These are phyloP conservation scores for Flaveria ramosissima DNA, from an alignment of 129 eudicot genomes.

Conservation along the genomic window DNA sequence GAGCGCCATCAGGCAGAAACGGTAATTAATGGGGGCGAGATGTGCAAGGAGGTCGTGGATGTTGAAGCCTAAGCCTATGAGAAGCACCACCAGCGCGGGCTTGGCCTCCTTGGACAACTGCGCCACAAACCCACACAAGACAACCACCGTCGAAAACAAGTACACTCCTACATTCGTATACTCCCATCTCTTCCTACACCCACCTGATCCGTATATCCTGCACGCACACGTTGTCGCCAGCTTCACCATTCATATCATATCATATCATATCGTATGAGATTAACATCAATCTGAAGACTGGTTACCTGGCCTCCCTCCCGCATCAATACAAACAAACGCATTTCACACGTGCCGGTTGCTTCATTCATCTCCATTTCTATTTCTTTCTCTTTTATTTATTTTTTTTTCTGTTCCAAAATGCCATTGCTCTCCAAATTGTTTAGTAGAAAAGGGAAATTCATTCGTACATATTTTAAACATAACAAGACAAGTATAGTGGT, in stretches of 20 bases:
- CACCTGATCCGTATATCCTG: slow-evolving; percentile 71
- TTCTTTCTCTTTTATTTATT: too few species aligned
- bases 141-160: slow-evolving; percentile 61
- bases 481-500: too few species aligned
- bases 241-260: slow-evolving; percentile 61
- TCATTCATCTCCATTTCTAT: too few species aligned
- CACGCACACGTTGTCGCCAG: slow-evolving; percentile 73
- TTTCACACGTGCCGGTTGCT: too few species aligned
- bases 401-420: too few species aligned
- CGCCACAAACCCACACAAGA: slow-evolving; percentile 59
- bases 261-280: too few species aligned
- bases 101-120: slow-evolving; percentile 68
- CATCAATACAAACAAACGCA: too few species aligned
- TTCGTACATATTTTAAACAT: too few species aligned
- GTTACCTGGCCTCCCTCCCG: too few species aligned
- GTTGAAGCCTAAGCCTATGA: slow-evolving; percentile 61
- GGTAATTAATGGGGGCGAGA: slow-evolving; percentile 63
- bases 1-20: slow-evolving; percentile 45
- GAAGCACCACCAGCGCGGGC: slow-evolving; percentile 68
- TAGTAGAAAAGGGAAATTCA: too few species aligned
- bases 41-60: slow-evolving; percentile 80
- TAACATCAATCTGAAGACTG: too few species aligned
- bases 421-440: too few species aligned
- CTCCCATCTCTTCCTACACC: slow-evolving; percentile 57
- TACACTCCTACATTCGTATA: slow-evolving; percentile 80